Conservation (phyloP, 2,329 filamentous ascomycete genomes). For the Zasmidium cellare region DNA sequence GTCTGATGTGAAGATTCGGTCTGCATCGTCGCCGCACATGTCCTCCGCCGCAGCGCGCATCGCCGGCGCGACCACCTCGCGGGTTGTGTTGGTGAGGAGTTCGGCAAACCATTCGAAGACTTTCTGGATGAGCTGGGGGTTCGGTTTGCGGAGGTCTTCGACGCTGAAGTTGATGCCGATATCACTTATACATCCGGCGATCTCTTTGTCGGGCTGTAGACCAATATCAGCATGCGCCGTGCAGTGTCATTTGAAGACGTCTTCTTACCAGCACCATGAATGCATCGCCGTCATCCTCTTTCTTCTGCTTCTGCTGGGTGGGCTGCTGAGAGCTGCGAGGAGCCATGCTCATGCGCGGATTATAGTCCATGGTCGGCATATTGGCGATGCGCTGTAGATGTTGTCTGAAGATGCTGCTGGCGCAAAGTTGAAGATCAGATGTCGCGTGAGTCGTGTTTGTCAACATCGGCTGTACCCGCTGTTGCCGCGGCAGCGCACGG, state of each 20-base stretch:
- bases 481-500: background rate
- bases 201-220: slow-evolving; percentile 68
- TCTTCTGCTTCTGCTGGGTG: slow-evolving; percentile 41
- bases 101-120: slow-evolving; percentile 98
- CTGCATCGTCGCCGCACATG: slow-evolving; percentile 77
- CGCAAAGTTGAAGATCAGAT: background rate
- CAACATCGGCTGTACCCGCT: background rate
- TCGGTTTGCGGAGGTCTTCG: slow-evolving; percentile 88
- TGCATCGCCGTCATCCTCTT: slow-evolving; percentile 46
- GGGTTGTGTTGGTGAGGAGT: slow-evolving; percentile 87
- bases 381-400: slow-evolving; percentile 13
- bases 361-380: slow-evolving; percentile 48
- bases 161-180: slow-evolving; percentile 89
- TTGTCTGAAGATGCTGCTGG: background rate
- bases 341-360: slow-evolving; percentile 53
- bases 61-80: slow-evolving; percentile 88
- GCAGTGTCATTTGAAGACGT: background rate
- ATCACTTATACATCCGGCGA: slow-evolving; percentile 94
- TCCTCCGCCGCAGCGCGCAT: slow-evolving; percentile 92
- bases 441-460: slow-evolving; percentile 3
- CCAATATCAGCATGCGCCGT: background rate
- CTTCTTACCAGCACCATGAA: slow-evolving; percentile 52
- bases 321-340: slow-evolving; percentile 38
- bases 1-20: slow-evolving; percentile 75
- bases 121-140: slow-evolving; percentile 91